A percentile compares a stretch with the other conserved stretches of the same genome.
phyloP scores from a whole-genome alignment of 192 early-diverging fungal genomes.

The Nowakowskiella sp. region DNA sequence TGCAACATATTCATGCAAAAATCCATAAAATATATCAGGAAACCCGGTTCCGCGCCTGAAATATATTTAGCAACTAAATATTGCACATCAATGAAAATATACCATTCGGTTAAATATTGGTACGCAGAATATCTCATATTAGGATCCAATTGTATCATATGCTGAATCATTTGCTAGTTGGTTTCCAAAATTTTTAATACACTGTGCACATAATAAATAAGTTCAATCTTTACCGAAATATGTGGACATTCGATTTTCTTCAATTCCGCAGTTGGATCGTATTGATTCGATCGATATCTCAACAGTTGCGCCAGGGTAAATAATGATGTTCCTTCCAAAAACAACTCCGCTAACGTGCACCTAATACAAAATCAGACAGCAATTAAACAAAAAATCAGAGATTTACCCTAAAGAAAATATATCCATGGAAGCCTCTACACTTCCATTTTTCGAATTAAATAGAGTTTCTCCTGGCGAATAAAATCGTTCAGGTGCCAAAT shows the following conservation, averaged over 20 bases:
- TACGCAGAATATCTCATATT: constrained; percentile 62
- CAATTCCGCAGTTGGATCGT: constrained; percentile 57
- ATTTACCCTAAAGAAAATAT: constrained; percentile 84
- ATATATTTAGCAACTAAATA: background rate
- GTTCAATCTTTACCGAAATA: constrained; percentile 45
- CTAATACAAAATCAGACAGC: constrained; percentile 42
- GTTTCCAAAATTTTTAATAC: constrained; percentile 3
- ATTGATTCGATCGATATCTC: constrained; percentile 76
- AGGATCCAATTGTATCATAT: constrained; percentile 88
- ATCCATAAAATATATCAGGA: constrained; percentile 65
- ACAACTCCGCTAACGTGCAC: constrained; percentile 80
- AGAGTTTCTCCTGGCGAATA: constrained; percentile 54
- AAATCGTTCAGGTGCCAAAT: constrained; percentile 93
- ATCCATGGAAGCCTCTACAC: constrained; percentile 75
- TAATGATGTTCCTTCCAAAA: constrained; percentile 84
- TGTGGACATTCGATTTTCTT: constrained; percentile 76
- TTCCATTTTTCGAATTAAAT: constrained; percentile 18
- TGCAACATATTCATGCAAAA: constrained; percentile 63
- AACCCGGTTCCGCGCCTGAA: constrained; percentile 64
- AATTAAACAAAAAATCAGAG: constrained; percentile 1
- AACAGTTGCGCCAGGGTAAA: constrained; percentile 89
- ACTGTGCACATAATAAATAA: constrained; percentile 5
- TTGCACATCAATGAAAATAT: constrained; percentile 5
- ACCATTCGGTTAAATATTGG: constrained; percentile 70
- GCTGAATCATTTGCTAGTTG: constrained; percentile 55